Conservation (phyloP, 352 stramenopile species). For the Phytophthora melonis region DNA sequence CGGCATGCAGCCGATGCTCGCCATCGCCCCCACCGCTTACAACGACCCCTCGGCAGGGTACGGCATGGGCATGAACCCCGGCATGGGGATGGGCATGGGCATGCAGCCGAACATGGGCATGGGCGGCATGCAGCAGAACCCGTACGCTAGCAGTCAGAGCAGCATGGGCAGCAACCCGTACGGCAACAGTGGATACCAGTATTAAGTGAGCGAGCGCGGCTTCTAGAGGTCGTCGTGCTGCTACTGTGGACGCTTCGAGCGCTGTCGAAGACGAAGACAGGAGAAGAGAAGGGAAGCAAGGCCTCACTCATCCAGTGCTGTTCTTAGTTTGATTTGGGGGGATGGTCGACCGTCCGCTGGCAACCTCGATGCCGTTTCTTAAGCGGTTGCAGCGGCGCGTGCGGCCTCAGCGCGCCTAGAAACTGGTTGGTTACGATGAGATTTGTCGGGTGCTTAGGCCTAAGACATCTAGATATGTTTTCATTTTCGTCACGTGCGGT, state of each 20-base stretch:
- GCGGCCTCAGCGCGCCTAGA: constrained; percentile 29
- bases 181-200: constrained; percentile 60
- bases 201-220: constrained; percentile 43
- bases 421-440: constrained; percentile 36
- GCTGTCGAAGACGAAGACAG: constrained; percentile 43
- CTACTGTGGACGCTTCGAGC: not conserved
- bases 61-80: constrained; percentile 64
- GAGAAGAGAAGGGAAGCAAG: constrained; percentile 14
- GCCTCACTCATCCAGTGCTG: constrained; percentile 24
- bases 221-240: constrained; percentile 19
- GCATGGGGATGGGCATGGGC: constrained; percentile 60
- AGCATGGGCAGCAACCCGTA: constrained; percentile 64
- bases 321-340: constrained; percentile 25
- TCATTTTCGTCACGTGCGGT: constrained; percentile 25
- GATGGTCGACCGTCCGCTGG: constrained; percentile 22
- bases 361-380: constrained; percentile 23
- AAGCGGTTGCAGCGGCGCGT: constrained; percentile 14
- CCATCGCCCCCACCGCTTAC: constrained; percentile 86
- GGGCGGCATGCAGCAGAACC: constrained; percentile 59
- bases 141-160: constrained; percentile 61
- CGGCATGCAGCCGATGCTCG: constrained; percentile 82
- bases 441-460: constrained; percentile 35
- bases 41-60: constrained; percentile 78
- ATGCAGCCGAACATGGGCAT: constrained; percentile 65
- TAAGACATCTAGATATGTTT: constrained; percentile 52